Percentiles rank a stretch among this genome's conserved stretches.
phyloP scores from a whole-genome alignment of 257 asterid genomes.

The Lycium ferocissimum region DNA sequence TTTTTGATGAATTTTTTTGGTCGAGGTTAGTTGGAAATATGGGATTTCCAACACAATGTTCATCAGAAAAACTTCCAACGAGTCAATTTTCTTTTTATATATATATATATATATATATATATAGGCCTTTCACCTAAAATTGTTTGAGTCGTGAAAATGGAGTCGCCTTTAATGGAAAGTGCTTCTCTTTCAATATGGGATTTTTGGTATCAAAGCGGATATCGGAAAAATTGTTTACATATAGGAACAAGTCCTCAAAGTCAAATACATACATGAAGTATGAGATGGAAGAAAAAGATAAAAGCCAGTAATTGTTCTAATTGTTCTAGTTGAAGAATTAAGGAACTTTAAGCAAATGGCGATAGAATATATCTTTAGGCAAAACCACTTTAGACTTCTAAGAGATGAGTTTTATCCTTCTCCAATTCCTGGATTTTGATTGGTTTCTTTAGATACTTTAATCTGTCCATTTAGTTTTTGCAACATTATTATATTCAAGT shows the following conservation, averaged over 20 bases:
- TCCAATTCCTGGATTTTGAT: constrained; percentile 2
- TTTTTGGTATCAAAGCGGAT: background rate
- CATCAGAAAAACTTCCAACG: background rate
- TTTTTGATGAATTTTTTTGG: rapidly evolving
- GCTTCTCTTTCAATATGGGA: no score
- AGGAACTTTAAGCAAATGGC: background rate
- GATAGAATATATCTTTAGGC: constrained; percentile 1
- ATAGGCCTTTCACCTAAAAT: background rate
- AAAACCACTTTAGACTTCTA: background rate
- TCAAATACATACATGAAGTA: background rate
- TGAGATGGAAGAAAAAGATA: background rate
- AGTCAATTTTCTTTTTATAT: background rate
- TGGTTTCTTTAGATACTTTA: background rate
- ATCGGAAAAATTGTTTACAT: background rate
- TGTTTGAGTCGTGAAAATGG: background rate
- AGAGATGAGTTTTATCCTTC: background rate
- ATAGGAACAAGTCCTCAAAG: background rate
- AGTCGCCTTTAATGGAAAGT: background rate
- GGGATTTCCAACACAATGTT: no score
- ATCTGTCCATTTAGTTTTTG: background rate
- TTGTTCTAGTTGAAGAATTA: background rate
- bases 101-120: no score
- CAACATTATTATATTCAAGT: background rate
- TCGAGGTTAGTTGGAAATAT: background rate
- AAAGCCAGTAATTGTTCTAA: background rate